phyloP scores from a whole-genome alignment of 129 eudicot species.

The Flaveria sonorensis region DNA sequence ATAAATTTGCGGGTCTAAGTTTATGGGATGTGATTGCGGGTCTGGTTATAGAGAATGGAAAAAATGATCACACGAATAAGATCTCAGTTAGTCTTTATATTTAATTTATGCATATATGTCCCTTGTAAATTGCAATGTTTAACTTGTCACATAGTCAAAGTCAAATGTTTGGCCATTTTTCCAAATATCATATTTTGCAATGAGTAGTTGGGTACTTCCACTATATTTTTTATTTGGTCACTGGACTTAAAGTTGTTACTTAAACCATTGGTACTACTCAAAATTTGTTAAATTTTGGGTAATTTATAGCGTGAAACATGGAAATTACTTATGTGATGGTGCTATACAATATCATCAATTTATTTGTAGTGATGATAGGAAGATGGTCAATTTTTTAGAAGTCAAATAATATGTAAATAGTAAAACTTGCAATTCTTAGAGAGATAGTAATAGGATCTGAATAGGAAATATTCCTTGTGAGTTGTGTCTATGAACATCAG shows the following conservation, averaged over 20 bases:
- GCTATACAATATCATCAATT: background rate
- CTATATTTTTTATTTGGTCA: background rate
- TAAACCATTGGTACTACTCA: background rate
- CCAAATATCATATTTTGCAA: slow-evolving; percentile 1
- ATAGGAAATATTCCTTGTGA: background rate
- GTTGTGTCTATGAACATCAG: slow-evolving; percentile 11
- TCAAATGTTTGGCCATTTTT: background rate
- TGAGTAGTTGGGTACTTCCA: background rate
- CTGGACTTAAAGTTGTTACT: background rate
- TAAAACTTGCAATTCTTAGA: background rate
- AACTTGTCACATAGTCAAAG: background rate
- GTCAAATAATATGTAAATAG: background rate
- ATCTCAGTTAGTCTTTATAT: background rate
- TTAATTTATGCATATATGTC: too few species aligned
- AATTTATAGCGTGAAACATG: background rate
- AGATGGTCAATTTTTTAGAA: background rate
- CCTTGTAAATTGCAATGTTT: too few species aligned
- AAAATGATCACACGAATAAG: slow-evolving; percentile 1
- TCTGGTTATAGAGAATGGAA: slow-evolving; percentile 15
- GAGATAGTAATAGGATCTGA: background rate
- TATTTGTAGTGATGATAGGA: background rate
- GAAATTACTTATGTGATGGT: background rate
- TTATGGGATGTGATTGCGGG: slow-evolving; percentile 3
- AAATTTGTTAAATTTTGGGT: background rate
- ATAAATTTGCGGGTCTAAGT: background rate